Evolutionary conservation across 345 rosid genomes (phyloP).

Genomic region (Trapa incisa): DNA sequence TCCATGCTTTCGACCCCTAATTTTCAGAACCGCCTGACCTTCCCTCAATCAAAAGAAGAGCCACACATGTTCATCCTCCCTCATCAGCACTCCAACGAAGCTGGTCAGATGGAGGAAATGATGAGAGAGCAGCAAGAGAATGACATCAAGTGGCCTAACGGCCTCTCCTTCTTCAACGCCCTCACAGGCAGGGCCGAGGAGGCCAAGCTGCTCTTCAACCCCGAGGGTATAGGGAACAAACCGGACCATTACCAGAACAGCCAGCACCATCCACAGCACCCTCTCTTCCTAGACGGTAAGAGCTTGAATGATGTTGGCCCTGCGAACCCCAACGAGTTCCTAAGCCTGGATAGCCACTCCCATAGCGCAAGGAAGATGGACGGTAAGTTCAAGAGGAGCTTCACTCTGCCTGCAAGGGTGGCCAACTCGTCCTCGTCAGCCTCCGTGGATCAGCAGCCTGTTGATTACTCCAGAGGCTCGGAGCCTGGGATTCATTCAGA

Average conservation of each 20-base stretch:
- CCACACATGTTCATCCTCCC: slow-evolving; percentile 68
- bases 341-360: slow-evolving; percentile 62
- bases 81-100: slow-evolving; percentile 25
- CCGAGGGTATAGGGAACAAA: slow-evolving; percentile 43
- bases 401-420: slow-evolving; percentile 71
- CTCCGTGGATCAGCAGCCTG: slow-evolving; percentile 32
- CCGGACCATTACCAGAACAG: slow-evolving; percentile 16
- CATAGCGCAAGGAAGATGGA: slow-evolving; percentile 37
- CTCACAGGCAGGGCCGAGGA: slow-evolving; percentile 61
- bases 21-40: slow-evolving; percentile 43
- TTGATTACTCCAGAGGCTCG: slow-evolving; percentile 37
- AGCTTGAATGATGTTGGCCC: too few species aligned
- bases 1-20: slow-evolving; percentile 52
- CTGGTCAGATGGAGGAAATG: slow-evolving; percentile 33
- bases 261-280: slow-evolving; percentile 20
- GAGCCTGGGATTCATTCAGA: slow-evolving; percentile 58
- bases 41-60: slow-evolving; percentile 52
- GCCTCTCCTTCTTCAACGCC: slow-evolving; percentile 68
- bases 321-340: slow-evolving; percentile 38
- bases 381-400: slow-evolving; percentile 70
- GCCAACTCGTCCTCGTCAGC: slow-evolving; percentile 53
- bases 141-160: slow-evolving; percentile 93
- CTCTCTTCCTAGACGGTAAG: too few species aligned
- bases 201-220: slow-evolving; percentile 63
- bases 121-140: slow-evolving; percentile 54